These are phyloP conservation scores for Aspergillus conjunctus DNA, from an alignment of 495 filamentous ascomycete genomes.

Conservation along the genomic window DNA sequence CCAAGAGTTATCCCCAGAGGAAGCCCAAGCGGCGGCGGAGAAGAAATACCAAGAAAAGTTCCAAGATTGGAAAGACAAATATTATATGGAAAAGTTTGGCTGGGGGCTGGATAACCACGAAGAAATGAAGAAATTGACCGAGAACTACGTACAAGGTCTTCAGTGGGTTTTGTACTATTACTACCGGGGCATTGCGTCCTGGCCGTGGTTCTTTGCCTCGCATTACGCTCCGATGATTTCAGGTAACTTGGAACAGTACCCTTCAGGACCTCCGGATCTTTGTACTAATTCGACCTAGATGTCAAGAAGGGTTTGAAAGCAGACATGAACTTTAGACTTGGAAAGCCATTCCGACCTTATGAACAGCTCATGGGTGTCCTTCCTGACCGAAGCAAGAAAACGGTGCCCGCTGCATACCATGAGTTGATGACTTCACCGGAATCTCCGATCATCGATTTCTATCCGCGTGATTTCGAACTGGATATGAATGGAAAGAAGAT, in stretches of 20 bases:
- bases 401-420: conserved; percentile 85
- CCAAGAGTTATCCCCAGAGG: conserved; percentile 75
- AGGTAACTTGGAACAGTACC: conserved; percentile 47
- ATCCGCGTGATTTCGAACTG: conserved; percentile 94
- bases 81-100: conserved; percentile 87
- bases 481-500: conserved; percentile 99
- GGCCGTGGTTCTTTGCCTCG: conserved; percentile 97
- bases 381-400: conserved; percentile 94
- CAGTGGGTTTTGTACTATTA: conserved; percentile 99
- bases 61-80: conserved; percentile 86
- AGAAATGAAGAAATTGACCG: conserved; percentile 78
- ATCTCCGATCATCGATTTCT: conserved; percentile 98
- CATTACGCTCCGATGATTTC: conserved; percentile 98
- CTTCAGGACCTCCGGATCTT: neutral
- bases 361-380: conserved; percentile 99
- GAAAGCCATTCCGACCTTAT: conserved; percentile 90
- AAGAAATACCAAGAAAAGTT: conserved; percentile 86
- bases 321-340: conserved; percentile 87
- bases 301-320: conserved; percentile 85
- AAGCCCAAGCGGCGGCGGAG: conserved; percentile 74
- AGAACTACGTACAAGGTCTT: conserved; percentile 96
- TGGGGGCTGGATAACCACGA: conserved; percentile 84
- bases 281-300: conserved; percentile 51
- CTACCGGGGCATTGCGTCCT: conserved; percentile 93
- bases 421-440: conserved; percentile 86